Base-by-base conservation (phyloP, 2,329 filamentous ascomycete species). In the Pseudogymnoascus sp. region DNA sequence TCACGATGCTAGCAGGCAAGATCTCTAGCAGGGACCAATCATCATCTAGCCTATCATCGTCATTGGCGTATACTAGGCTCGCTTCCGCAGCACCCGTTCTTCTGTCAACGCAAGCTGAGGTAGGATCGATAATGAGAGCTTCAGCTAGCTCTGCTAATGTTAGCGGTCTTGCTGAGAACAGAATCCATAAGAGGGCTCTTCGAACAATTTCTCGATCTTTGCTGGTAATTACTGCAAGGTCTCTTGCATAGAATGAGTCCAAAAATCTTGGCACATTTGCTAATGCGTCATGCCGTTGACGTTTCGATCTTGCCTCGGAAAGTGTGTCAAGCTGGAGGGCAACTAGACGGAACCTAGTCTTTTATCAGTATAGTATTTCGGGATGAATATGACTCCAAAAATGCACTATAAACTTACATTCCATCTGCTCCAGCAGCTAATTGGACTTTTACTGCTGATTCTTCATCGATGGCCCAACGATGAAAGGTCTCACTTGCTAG, bases 111-210 rank as follows among this genome's bases (percentile, higher is more conserved):
- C 35, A 36, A n/a, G 35, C 41, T 12, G 35, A 36, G 23, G 65
- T 62, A 2, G 69, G 61, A 25, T 76, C 66, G 11, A 73, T 65
- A 3, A 71, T 70, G 2, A 73, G 62, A 11, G 68, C 67, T 49
- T 74, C 71, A 2, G 66, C 68, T 19, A 71, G 62, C 60, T 74
- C 70, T 39, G 65, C 62, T 2, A 73, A 9, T n/a, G 45, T 64
- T 6, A 64, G 16, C 58, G 66, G 69, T 16, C 64, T 49, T 11
- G 28, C 52, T 7, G 69, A 67, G 5, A 66, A 66, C n/a, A 66
- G 62, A 3, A 74, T 60, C 55, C 64, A 68, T 59, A 68, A 64
- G n/a, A 74, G 65, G 22, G 69, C 65, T 9, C 22, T 35, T 12
- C 9, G 23, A 22, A 55, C 63, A 7, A 41, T 28, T 4, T 52